Base-by-base conservation (phyloP, 108 stramenopile species). In the Halocafeteria seosinensis region DNA sequence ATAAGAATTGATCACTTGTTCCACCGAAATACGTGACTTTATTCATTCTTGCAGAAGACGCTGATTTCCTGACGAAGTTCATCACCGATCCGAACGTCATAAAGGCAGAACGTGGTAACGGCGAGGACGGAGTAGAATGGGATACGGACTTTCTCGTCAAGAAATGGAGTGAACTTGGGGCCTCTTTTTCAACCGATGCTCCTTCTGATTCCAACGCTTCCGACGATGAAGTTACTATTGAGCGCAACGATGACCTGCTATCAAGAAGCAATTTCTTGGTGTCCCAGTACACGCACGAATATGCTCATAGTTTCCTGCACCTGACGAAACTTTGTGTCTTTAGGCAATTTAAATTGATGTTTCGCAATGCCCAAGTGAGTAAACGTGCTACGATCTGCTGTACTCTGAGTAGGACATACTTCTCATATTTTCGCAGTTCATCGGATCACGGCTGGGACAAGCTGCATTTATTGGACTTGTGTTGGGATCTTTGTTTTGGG, bases 41-140 rank as follows among this genome's bases (percentile, higher is more conserved):
- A 50, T 88, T 87, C 6, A 76, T 74, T 0, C 55, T 80, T 34
- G 83, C 78, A 8, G 87, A 89, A 67, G 57, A 71, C 29, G 90
- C 85, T 1, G 87, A 89, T 65, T 89, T 69, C 37, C 52, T 80
- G 42, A 50, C 55, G 23, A 78, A 76, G 36, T 21, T 80, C 13
- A 50, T 67, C 13, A 64, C 71, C 59, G 36, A 34, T n/a, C 63
- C 59, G 9, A 17, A 17, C 42, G 42, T n/a, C 42, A 47, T 47
- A n/a, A 21, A n/a, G 42, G 42, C 42, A 17, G n/a, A n/a, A n/a
- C n/a, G n/a, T n/a, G n/a, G n/a, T n/a, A n/a, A n/a, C n/a, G n/a
- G n/a, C n/a, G n/a, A n/a, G n/a, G n/a, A n/a, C n/a, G n/a, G n/a
- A n/a, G n/a, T n/a, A n/a, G n/a, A n/a, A n/a, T n/a, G n/a, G n/a